These are phyloP conservation scores for Neobulgaria alba DNA, from an alignment of 2,329 filamentous ascomycete genomes.

Conservation along the genomic window DNA sequence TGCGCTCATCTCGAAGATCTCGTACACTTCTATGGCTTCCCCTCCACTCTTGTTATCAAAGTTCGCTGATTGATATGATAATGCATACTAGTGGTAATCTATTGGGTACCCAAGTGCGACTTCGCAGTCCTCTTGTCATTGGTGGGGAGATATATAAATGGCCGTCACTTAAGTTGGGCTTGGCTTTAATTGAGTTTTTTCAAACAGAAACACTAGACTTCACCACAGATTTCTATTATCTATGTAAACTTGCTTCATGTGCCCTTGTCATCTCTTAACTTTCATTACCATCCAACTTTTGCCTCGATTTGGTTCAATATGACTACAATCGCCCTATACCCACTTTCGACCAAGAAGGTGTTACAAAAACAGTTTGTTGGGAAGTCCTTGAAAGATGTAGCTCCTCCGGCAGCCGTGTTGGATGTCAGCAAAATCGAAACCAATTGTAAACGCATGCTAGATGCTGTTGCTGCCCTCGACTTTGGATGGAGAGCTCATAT, in stretches of 20 bases:
- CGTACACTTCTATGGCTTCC: too few relatives aligned
- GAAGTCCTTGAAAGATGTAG: conserved; percentile 49
- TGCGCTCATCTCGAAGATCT: too few relatives aligned
- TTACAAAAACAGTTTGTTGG: conserved; percentile 44
- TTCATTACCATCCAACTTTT: too few relatives aligned
- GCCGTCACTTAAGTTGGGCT: too few relatives aligned
- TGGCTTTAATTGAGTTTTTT: too few relatives aligned
- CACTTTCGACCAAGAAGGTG: conserved; percentile 29
- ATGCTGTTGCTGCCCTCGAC: conserved; percentile 47
- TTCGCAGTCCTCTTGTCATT: too few relatives aligned
- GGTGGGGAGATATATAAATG: too few relatives aligned
- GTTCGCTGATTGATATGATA: too few relatives aligned
- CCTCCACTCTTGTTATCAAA: too few relatives aligned
- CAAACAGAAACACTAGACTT: neutral
- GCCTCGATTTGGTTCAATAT: too few relatives aligned
- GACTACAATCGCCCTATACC: conserved; percentile 20
- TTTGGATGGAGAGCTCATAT: conserved; percentile 69
- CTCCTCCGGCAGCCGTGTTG: conserved; percentile 59
- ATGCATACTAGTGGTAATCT: too few relatives aligned
- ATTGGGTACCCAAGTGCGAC: too few relatives aligned
- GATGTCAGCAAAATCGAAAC: conserved; percentile 56
- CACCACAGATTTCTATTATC: neutral
- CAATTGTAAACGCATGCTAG: conserved; percentile 66
- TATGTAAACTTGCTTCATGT: neutral
- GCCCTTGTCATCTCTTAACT: neutral